Evolutionary conservation across 2,329 filamentous ascomycete species (phyloP).

Genomic region (Sporothrix brasiliensis): DNA sequence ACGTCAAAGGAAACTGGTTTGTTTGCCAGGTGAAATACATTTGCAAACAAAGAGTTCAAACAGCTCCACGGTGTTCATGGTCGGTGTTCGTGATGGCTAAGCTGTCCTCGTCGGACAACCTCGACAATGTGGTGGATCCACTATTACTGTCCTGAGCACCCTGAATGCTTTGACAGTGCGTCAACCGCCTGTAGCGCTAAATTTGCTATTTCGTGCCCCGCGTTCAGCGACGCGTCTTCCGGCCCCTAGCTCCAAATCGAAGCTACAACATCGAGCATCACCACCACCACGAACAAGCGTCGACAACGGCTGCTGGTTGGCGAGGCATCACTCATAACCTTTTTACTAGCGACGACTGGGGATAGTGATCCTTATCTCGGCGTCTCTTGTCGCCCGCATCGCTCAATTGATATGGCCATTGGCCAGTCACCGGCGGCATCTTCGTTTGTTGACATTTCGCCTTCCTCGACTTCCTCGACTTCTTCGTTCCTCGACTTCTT

Average conservation of each 20-base stretch:
- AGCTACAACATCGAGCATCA: conserved; percentile 17
- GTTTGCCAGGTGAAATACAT: no score
- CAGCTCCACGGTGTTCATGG: no score
- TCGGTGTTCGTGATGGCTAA: no score
- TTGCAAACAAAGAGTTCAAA: no score
- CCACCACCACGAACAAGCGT: not conserved
- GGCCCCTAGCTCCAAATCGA: not conserved
- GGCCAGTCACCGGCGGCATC: not conserved
- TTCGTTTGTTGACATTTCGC: conserved; percentile 3
- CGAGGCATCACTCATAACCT: no score
- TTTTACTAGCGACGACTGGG: not conserved
- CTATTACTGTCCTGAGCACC: no score
- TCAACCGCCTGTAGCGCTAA: not conserved
- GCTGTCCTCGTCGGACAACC: no score
- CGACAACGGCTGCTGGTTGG: not conserved
- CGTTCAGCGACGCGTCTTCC: conserved; percentile 18
- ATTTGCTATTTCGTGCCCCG: conserved; percentile 4
- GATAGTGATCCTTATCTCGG: not conserved
- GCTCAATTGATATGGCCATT: not conserved
- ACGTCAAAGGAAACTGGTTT: no score
- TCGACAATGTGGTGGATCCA: no score
- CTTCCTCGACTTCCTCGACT: not conserved
- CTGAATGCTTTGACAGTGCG: no score
- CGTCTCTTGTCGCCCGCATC: not conserved
- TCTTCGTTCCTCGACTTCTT: not conserved